These are phyloP conservation scores for Chytriomyces sp. DNA, from an alignment of 192 early-diverging fungal species.

Conservation along the genomic window DNA sequence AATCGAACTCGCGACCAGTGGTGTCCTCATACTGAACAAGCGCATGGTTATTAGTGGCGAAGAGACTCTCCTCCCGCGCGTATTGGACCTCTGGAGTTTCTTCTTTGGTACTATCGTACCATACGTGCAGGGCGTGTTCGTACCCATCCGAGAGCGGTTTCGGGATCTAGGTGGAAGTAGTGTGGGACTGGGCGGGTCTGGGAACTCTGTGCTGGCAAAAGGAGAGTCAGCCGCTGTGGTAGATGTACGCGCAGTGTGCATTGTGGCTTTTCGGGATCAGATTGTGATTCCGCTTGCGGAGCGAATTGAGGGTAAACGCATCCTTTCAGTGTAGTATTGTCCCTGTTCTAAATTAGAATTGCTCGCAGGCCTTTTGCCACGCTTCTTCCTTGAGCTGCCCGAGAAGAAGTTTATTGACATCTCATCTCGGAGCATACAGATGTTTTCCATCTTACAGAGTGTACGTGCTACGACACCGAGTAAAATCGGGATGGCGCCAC, in stretches of 20 bases:
- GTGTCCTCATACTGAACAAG: slow-evolving; percentile 67
- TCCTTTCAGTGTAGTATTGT: not conserved
- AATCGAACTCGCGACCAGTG: slow-evolving; percentile 58
- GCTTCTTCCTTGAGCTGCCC: slow-evolving; percentile 4
- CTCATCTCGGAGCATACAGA: slow-evolving; percentile 11
- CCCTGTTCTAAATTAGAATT: not conserved
- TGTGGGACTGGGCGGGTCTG: slow-evolving; percentile 23
- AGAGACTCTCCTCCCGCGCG: slow-evolving; percentile 64
- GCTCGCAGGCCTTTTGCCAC: slow-evolving; percentile 1
- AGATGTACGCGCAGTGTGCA: slow-evolving; percentile 63
- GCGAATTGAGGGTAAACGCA: slow-evolving; percentile 61
- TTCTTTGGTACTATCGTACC: slow-evolving; percentile 82
- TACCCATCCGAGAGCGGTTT: slow-evolving; percentile 57
- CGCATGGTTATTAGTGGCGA: slow-evolving; percentile 67
- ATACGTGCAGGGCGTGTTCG: slow-evolving; percentile 83
- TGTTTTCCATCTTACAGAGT: slow-evolving; percentile 22
- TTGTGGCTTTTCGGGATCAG: slow-evolving; percentile 68
- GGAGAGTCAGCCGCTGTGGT: slow-evolving; percentile 39
- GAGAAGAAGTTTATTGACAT: slow-evolving; percentile 7
- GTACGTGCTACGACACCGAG: slow-evolving; percentile 2
- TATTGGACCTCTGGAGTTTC: slow-evolving; percentile 80
- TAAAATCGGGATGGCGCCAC: too few species aligned
- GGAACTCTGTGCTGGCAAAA: slow-evolving; percentile 37
- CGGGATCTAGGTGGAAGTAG: slow-evolving; percentile 31
- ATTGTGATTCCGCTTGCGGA: slow-evolving; percentile 65